These are phyloP conservation scores for Rutstroemia sp. DNA, from an alignment of 2,329 filamentous ascomycete genomes.

Conservation along the genomic window DNA sequence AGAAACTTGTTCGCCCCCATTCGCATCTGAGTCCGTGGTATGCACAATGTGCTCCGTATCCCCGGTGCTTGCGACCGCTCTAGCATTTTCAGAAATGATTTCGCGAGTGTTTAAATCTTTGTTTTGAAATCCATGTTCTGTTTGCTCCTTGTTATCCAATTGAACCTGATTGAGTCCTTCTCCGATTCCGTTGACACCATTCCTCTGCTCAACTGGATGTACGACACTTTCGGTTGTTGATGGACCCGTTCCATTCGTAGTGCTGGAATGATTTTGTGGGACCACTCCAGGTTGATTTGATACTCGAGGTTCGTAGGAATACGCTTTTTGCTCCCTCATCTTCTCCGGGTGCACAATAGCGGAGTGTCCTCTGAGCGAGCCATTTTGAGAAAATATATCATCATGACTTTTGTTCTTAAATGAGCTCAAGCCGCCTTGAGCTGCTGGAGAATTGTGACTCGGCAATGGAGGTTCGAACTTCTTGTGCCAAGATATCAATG, in stretches of 20 bases:
- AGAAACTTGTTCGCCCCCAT: not conserved
- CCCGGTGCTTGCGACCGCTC: constrained; percentile 18
- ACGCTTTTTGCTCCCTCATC: constrained; percentile 12
- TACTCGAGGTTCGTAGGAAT: constrained; percentile 14
- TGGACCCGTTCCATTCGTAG: constrained; percentile 8
- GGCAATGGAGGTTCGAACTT: constrained; percentile 53
- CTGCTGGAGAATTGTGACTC: constrained; percentile 43
- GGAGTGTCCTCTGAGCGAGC: constrained; percentile 27
- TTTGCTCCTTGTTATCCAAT: constrained; percentile 2
- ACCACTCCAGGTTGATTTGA: constrained; percentile 15
- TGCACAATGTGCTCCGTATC: constrained; percentile 23
- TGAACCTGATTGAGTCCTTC: constrained; percentile 8
- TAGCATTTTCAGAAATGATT: constrained; percentile 18
- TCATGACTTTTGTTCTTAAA: constrained; percentile 18
- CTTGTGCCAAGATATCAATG: constrained; percentile 65
- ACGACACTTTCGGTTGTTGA: constrained; percentile 16
- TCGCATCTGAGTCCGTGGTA: not conserved
- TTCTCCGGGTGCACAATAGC: constrained; percentile 15
- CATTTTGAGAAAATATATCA: constrained; percentile 26
- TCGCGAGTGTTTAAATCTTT: constrained; percentile 13
- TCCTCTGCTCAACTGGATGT: not conserved
- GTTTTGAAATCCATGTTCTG: constrained; percentile 13
- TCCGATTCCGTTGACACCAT: not conserved
- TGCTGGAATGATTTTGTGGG: not conserved
- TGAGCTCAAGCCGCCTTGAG: constrained; percentile 23